These are phyloP conservation scores for Diaporthe sp. DNA, from an alignment of 2,329 filamentous ascomycete species.

Conservation along the genomic window DNA sequence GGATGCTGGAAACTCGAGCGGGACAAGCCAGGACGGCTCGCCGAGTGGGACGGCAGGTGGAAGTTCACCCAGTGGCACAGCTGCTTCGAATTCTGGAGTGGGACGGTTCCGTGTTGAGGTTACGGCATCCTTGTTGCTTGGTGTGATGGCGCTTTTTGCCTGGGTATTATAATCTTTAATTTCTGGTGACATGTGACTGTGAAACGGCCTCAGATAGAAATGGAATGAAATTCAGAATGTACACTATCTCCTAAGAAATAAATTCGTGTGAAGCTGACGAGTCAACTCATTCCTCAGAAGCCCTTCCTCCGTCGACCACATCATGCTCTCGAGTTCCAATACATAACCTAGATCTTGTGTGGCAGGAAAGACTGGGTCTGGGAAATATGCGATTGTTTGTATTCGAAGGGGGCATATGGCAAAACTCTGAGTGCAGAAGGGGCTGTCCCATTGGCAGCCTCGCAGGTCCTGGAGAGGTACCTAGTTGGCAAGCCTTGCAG, in stretches of 20 bases:
- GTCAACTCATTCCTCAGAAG: not conserved
- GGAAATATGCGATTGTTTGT: too few species aligned
- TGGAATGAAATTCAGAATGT: not conserved
- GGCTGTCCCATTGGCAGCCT: too few species aligned
- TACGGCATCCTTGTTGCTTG: slow-evolving; percentile 51
- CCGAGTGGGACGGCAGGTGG: slow-evolving; percentile 66
- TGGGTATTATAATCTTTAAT: not conserved
- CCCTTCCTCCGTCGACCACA: not conserved
- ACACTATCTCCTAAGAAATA: not conserved
- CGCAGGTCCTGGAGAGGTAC: too few species aligned
- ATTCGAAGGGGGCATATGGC: too few species aligned
- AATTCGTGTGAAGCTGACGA: not conserved
- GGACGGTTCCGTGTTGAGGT: slow-evolving; percentile 65
- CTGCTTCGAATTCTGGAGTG: slow-evolving; percentile 44
- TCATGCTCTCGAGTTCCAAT: too few species aligned
- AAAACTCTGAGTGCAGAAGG: too few species aligned
- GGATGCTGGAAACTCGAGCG: slow-evolving; percentile 1
- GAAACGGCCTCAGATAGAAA: not conserved
- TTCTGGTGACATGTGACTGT: not conserved
- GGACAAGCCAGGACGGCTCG: slow-evolving; percentile 57
- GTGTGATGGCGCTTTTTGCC: slow-evolving; percentile 5
- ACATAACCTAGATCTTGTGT: too few species aligned
- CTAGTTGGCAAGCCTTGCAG: too few species aligned
- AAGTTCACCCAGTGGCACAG: slow-evolving; percentile 59
- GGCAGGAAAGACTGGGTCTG: too few species aligned